Evolutionary conservation across 2,329 filamentous ascomycete species (phyloP).

Genomic region (Diaporthe caulivora): DNA sequence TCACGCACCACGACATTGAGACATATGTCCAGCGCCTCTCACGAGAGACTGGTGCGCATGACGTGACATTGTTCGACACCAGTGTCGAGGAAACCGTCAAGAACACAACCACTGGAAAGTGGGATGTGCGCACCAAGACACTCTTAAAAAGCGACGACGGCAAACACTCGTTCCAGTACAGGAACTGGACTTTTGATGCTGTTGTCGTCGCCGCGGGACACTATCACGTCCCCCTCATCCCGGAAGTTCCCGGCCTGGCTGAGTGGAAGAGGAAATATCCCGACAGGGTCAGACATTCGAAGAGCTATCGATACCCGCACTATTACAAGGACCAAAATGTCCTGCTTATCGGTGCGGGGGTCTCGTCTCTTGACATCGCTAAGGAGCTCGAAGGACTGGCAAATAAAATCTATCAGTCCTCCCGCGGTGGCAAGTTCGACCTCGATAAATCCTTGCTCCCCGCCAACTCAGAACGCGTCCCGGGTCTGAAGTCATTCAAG

Average conservation of each 20-base stretch:
- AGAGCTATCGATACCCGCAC: slow-evolving; percentile 75
- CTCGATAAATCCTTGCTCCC: slow-evolving; percentile 67
- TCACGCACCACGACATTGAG: slow-evolving; percentile 67
- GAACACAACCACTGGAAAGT: slow-evolving; percentile 50
- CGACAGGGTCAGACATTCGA: slow-evolving; percentile 73
- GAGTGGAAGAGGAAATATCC: slow-evolving; percentile 69
- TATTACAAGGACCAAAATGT: slow-evolving; percentile 63
- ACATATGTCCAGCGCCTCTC: slow-evolving; percentile 74
- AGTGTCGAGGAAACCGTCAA: slow-evolving; percentile 61
- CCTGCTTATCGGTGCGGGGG: slow-evolving; percentile 66
- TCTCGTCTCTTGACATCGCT: slow-evolving; percentile 58
- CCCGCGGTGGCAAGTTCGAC: slow-evolving; percentile 72
- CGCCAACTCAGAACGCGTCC: slow-evolving; percentile 62
- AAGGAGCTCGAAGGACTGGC: slow-evolving; percentile 53
- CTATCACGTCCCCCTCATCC: slow-evolving; percentile 73
- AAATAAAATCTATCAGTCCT: slow-evolving; percentile 61
- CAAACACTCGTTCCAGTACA: slow-evolving; percentile 46
- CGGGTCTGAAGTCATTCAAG: slow-evolving; percentile 61
- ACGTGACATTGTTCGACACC: slow-evolving; percentile 67
- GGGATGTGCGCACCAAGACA: slow-evolving; percentile 64
- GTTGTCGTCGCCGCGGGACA: slow-evolving; percentile 77
- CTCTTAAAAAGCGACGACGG: slow-evolving; percentile 47
- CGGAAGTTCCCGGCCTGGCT: slow-evolving; percentile 68
- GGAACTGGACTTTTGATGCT: slow-evolving; percentile 66
- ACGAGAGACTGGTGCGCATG: slow-evolving; percentile 60